Conservation (phyloP, 495 filamentous ascomycete genomes). For the Aspergillus cavernicola region DNA sequence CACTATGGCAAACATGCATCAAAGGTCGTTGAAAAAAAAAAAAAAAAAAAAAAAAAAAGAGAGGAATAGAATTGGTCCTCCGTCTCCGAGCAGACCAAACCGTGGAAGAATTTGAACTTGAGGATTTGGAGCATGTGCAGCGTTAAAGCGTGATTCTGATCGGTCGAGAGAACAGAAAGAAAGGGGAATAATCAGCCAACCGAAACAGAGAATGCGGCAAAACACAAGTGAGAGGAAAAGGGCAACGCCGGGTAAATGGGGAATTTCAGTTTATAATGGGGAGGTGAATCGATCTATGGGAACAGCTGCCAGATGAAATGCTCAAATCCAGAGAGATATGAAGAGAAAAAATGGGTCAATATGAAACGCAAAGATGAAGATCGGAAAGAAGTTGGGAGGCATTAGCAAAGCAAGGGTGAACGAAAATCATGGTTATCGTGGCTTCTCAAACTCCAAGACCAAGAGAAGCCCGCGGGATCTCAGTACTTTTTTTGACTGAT, state of each 20-base stretch:
- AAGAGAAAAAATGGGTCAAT: constrained; percentile 13
- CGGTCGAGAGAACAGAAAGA: constrained; percentile 13
- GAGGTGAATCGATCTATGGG: constrained; percentile 32
- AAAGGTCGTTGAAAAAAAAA: constrained; percentile 18
- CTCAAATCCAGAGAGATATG: constrained; percentile 23
- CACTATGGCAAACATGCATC: constrained; percentile 28
- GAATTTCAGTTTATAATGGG: constrained; percentile 16
- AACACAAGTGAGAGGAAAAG: constrained; percentile 17
- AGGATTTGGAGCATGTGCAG: constrained; percentile 11
- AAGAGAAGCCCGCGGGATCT: constrained; percentile 13
- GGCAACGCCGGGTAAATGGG: constrained; percentile 27
- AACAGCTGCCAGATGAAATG: constrained; percentile 32
- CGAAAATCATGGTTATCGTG: constrained; percentile 45
- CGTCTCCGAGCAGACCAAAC: constrained; percentile 3
- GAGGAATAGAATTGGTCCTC: constrained; percentile 9
- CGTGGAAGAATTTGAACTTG: constrained; percentile 10
- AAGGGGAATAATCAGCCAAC: constrained; percentile 22
- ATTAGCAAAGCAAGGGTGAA: constrained; percentile 14
- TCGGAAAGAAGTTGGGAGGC: constrained; percentile 10
- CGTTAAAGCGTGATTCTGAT: constrained; percentile 9
- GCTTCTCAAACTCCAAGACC: constrained; percentile 29
- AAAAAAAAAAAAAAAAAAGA: constrained; percentile 18
- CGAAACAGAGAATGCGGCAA: constrained; percentile 19
- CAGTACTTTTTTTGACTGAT: constrained; percentile 15
- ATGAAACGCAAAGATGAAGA: constrained; percentile 17